A percentile compares a stretch with the other conserved stretches of the same genome.
Conservation (phyloP, 495 filamentous ascomycete genomes). For the Tuber umbilicatum region DNA sequence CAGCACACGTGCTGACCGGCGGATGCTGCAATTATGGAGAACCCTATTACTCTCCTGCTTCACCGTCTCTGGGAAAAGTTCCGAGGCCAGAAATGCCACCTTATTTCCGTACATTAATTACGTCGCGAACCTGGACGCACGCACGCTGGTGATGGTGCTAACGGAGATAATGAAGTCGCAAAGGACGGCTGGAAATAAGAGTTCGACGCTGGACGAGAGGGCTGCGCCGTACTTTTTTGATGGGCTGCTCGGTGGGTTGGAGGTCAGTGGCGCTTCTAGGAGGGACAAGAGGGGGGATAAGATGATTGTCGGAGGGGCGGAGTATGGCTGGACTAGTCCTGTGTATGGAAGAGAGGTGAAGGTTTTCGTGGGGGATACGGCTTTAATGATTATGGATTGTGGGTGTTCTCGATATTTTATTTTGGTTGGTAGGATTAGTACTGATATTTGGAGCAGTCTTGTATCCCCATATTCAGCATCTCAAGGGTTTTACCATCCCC, state of each 20-base stretch:
- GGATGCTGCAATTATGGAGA: slow-evolving; percentile 35
- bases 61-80: slow-evolving; percentile 37
- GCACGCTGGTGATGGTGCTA: slow-evolving; percentile 39
- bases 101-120: slow-evolving; percentile 40
- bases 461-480: slow-evolving; percentile 38
- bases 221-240: slow-evolving; percentile 37
- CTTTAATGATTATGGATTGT: slow-evolving; percentile 42
- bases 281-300: slow-evolving; percentile 27
- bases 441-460: slow-evolving; percentile 28
- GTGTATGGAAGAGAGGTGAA: slow-evolving; percentile 38
- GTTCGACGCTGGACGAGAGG: slow-evolving; percentile 15
- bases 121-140: slow-evolving; percentile 35
- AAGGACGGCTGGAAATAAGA: slow-evolving; percentile 18
- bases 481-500: slow-evolving; percentile 40
- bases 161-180: slow-evolving; percentile 40
- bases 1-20: slow-evolving; percentile 24
- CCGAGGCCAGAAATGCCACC: slow-evolving; percentile 32
- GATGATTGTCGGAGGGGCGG: slow-evolving; percentile 37
- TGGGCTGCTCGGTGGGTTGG: slow-evolving; percentile 34
- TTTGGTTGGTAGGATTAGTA: slow-evolving; percentile 2
- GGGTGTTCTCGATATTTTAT: slow-evolving; percentile 6
- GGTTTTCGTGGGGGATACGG: slow-evolving; percentile 41
- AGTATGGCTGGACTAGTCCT: slow-evolving; percentile 32
- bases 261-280: slow-evolving; percentile 25
- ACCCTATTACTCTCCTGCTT: slow-evolving; percentile 40